Base-by-base conservation (phyloP, 108 stramenopile genomes). In the Skeletonema marinoi region DNA sequence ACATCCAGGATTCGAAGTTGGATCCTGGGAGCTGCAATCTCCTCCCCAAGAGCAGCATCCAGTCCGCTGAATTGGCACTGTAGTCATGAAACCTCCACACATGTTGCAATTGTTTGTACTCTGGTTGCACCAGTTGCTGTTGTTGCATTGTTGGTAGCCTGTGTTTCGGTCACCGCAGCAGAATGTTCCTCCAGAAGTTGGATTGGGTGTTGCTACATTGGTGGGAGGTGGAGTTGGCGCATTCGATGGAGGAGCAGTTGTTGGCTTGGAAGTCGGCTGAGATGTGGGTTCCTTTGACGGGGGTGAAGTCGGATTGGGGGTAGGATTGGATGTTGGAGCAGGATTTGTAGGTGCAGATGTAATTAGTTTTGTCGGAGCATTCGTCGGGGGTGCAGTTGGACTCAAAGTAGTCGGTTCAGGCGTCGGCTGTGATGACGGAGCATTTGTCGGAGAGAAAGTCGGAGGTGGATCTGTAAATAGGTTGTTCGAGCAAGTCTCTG, bases 401-500 rank as follows among this genome's bases (percentile, higher is more conserved):
- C 54, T 56, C 17, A 25, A 25, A 2, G 54, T 56, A 25, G 54
- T 56, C 54, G 54, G 54, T 21, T 56, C 6, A 4, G 54, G 7
- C 54, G 54, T 56, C 6, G 54, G 33, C 33, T 35, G 33, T 35
- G 33, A 35, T 25, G 54, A 21, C 7, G 54, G 54, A 6, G 1
- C 21, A 19, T 19, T 56, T 6, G 54, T 56, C 21, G 54, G 54
- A 4, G 21, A n/a, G 21, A 25, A 30, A 9, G 58, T 59, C 0
- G 58, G 25, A 25, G 58, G 58, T 29, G 25, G 8, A 6, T 4
- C 29, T 2, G 62, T 63, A 32, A 21, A 63, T 2, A 36, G 6
- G 66, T 78, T 78, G 17, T 39, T 71, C 14, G 61, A 17, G 42
- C 78, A 78, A 35, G 78, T 78, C 10, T 36, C 65, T 41, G 76